A percentile compares a stretch with the other conserved stretches of the same genome.
phyloP scores from a whole-genome alignment of 2,329 filamentous ascomycete genomes.

The Aspergillus chevalieri region DNA sequence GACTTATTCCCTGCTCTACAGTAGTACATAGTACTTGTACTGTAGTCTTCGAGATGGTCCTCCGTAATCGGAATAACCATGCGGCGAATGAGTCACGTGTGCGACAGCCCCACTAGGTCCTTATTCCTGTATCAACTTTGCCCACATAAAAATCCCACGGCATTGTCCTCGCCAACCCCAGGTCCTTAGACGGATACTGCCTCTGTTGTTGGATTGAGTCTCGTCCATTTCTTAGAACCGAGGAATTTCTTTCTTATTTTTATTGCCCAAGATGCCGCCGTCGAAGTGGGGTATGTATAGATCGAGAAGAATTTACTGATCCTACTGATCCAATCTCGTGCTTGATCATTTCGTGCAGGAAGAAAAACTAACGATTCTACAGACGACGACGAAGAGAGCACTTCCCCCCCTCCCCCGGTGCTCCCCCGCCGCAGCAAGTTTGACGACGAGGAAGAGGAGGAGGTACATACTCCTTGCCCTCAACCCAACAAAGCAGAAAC shows the following conservation, averaged over 20 bases:
- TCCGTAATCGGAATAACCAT: neutral
- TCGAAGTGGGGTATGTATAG: constrained; percentile 45
- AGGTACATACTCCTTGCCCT: constrained; percentile 49
- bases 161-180: constrained; percentile 8
- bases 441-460: constrained; percentile 84
- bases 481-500: neutral
- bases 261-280: constrained; percentile 35
- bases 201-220: constrained; percentile 7
- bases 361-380: neutral
- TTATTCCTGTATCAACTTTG: neutral
- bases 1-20: neutral
- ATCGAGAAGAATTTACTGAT: neutral
- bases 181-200: constrained; percentile 12
- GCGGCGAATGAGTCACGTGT: neutral
- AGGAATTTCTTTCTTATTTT: constrained; percentile 1
- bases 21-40: neutral
- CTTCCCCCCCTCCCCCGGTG: constrained; percentile 41
- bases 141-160: constrained; percentile 25
- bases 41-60: neutral
- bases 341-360: no score
- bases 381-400: constrained; percentile 50
- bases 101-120: neutral
- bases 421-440: constrained; percentile 61
- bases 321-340: neutral
- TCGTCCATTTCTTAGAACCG: neutral